Base-by-base conservation (phyloP, 805 yeast genomes). In the Metschnikowia picachoensis region DNA sequence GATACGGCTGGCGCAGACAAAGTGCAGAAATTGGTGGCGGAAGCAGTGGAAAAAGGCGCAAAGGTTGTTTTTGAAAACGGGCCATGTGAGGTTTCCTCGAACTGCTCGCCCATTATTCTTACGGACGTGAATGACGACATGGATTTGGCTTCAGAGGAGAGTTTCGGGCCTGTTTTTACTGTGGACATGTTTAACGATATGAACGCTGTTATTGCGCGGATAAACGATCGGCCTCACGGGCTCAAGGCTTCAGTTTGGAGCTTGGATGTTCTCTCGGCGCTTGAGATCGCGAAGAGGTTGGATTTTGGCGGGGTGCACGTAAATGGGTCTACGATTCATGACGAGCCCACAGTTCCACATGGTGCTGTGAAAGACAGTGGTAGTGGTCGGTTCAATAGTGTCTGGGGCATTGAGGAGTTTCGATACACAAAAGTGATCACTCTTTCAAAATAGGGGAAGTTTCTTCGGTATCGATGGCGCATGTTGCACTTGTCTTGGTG, bases 401-500 rank as follows among this genome's bases (percentile, higher is more conserved):
- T 39, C 10, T 74, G 78, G 78, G 79, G 79, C 0, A 53, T 74
- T 27, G 67, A 68, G 31, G 73, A 68, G 49, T 75, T 74, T 48
- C 49, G 62, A 8, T 65, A 64, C 43, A 44, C 57, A 9, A 73
- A 75, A 53, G 52, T 67, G 5, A 60, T 74, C 31, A 71, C 74
- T 30, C 41, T 62, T 3, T 43, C 51, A 8, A 30, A 12, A 20
- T 43, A 43, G 34, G 25, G 25, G 8, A 3, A 20, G 25, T 20
- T 20, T 20, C 2, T 2, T 20, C 25, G 25, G 8, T 20, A 4
- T 0, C 7, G 25, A 20, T 20, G 2, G 8, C 7, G 25, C 25
- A 20, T 20, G 4, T 20, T 3, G 25, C 25, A 7, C 4, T 5
- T 5, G 7, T 20, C 25, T 20, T 20, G 25, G 25, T 7, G 7